phyloP scores from a whole-genome alignment of 495 filamentous ascomycete genomes.

The Aspergillus panamensis region DNA sequence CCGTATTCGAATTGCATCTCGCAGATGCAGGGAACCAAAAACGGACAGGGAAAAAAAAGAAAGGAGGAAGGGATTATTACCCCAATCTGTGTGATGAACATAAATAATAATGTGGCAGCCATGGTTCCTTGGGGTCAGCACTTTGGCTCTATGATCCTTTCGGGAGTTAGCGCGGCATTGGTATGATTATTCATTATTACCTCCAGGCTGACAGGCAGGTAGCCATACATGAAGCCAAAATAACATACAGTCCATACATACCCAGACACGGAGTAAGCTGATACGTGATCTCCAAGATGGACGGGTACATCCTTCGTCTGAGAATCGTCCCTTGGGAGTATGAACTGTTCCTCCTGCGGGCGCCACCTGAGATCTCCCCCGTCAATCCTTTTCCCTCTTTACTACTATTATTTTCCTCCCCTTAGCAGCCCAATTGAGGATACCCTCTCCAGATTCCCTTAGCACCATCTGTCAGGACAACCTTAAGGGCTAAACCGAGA shows the following conservation, averaged over 20 bases:
- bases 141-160: conserved; percentile 5
- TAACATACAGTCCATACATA: conserved; percentile 8
- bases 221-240: conserved; percentile 1
- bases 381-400: neutral
- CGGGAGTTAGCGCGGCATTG: conserved; percentile 14
- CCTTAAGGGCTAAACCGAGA: conserved; percentile 24
- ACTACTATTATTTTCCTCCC: neutral
- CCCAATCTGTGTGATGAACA: conserved; percentile 16
- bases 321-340: neutral
- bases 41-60: conserved; percentile 9
- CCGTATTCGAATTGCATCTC: neutral
- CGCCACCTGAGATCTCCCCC: conserved; percentile 25
- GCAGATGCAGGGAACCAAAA: conserved; percentile 12
- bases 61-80: conserved; percentile 15
- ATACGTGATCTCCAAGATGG: conserved; percentile 8
- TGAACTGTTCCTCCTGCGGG: conserved; percentile 22
- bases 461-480: conserved; percentile 39
- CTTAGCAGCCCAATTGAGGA: conserved; percentile 23
- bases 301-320: conserved; percentile 2
- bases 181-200: neutral
- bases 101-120: conserved; percentile 14
- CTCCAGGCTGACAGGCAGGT: neutral
- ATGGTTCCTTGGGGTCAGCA: conserved; percentile 7
- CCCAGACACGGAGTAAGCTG: conserved; percentile 13
- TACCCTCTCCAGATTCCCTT: conserved; percentile 27